Percentiles rank a stretch among this genome's conserved stretches.
These are phyloP conservation scores for Castanea sativa DNA, from an alignment of 306 rosid species.

Conservation along the genomic window DNA sequence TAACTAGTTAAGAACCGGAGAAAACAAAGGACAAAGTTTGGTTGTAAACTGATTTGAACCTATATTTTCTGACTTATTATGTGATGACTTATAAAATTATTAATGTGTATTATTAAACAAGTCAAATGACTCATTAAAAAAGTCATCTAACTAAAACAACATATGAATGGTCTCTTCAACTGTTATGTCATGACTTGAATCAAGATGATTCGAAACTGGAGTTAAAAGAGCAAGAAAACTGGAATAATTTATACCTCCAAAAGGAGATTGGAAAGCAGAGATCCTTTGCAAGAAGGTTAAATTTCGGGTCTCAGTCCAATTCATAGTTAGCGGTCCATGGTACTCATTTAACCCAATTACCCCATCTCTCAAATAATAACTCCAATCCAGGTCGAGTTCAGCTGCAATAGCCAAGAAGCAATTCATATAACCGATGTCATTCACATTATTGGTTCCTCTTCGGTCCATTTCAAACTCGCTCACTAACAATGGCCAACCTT, in stretches of 20 bases:
- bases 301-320: slow-evolving; percentile 57
- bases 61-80: too few relatives aligned
- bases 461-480: slow-evolving; percentile 79
- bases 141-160: too few relatives aligned
- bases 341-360: slow-evolving; percentile 68
- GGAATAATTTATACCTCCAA: slow-evolving; percentile 47
- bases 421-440: slow-evolving; percentile 69
- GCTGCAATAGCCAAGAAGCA: slow-evolving; percentile 71
- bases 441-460: slow-evolving; percentile 61
- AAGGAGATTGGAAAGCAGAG: slow-evolving; percentile 64
- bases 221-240: not conserved
- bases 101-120: too few relatives aligned
- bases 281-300: slow-evolving; percentile 45
- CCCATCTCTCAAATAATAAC: slow-evolving; percentile 71
- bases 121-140: too few relatives aligned
- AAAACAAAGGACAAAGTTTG: too few relatives aligned
- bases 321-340: slow-evolving; percentile 59
- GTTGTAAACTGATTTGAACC: too few relatives aligned
- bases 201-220: too few relatives aligned
- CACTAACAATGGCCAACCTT: slow-evolving; percentile 74
- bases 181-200: too few relatives aligned
- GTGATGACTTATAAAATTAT: too few relatives aligned
- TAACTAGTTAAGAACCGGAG: too few relatives aligned
- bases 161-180: too few relatives aligned
- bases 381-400: slow-evolving; percentile 77